A percentile compares a stretch with the other conserved stretches of the same genome.
phyloP scores from a whole-genome alignment of 352 stramenopile species.

The Globisporangium carolinianum region DNA sequence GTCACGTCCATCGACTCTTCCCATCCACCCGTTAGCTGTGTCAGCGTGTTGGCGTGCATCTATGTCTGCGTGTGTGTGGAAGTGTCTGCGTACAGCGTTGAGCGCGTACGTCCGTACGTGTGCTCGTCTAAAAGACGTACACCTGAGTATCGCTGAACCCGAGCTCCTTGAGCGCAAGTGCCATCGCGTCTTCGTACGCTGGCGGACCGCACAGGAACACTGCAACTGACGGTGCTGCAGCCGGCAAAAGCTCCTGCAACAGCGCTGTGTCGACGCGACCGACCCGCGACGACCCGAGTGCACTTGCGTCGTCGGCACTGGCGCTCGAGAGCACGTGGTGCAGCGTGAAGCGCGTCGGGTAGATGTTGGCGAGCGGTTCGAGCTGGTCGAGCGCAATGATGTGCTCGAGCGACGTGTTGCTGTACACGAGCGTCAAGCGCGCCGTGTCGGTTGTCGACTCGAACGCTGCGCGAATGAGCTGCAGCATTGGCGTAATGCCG shows the following conservation, averaged over 20 bases:
- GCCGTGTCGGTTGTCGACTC: conserved; percentile 45
- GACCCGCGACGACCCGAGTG: conserved; percentile 45
- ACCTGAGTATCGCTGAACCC: conserved; percentile 47
- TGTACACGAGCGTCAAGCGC: conserved; percentile 73
- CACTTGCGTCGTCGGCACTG: conserved; percentile 29
- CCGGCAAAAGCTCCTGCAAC: conserved; percentile 42
- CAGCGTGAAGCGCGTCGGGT: conserved; percentile 47
- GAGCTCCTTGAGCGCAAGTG: conserved; percentile 30
- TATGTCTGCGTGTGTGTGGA: background rate
- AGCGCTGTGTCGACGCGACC: conserved; percentile 40
- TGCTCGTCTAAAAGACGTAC: conserved; percentile 44
- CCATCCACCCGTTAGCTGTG: no score
- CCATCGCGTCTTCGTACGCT: conserved; percentile 62
- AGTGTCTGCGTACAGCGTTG: no score
- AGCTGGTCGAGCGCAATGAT: conserved; percentile 69
- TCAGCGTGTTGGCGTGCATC: background rate
- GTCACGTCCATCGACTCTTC: no score
- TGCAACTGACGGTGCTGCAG: conserved; percentile 28
- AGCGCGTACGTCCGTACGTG: background rate
- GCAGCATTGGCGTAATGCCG: conserved; percentile 80
- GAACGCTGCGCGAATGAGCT: conserved; percentile 63
- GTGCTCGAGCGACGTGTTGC: conserved; percentile 56
- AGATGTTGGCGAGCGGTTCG: conserved; percentile 77
- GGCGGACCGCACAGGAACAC: conserved; percentile 71
- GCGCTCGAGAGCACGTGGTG: conserved; percentile 58